Base-by-base conservation (phyloP, 495 filamentous ascomycete genomes). In the Podospora fimiseda region DNA sequence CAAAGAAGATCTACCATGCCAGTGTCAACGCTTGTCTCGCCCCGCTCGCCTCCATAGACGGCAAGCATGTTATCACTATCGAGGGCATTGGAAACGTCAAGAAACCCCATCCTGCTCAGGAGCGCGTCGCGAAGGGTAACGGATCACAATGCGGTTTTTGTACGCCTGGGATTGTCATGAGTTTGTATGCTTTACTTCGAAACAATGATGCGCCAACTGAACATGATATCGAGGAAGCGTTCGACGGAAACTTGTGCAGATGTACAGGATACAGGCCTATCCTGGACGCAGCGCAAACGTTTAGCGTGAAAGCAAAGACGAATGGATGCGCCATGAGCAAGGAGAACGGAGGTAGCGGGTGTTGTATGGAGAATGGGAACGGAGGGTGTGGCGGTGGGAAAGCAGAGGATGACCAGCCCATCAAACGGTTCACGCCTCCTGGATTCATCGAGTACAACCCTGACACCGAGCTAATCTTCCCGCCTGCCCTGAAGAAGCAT, bases 131-230 rank as follows among this genome's bases (percentile, higher is more conserved):
- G 18, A 85, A 84, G 67, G 68, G 76, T 39, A 78, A 86, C 61
- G 83, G 83, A 27, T 82, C 78, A 36, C 83, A 86, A 66, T 86
- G 81, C 60, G 82, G 79, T 7, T 98, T 98, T 64, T 98, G 93
- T 63, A 97, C 93, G 5, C 93, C 92, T 3, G 93, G 93, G 8
- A 98, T 98, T 67, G 91, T 96, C 48, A 97, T 98, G 93, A 90
- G 87, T 61, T 69, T 92, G 22, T 92, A 92, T 66, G 88, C 91
- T 14, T 77, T 95, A 48, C 73, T 94, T 43, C 77, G 86, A 53
- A 95, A 91, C 63, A 81, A 85, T 61, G 70, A 74, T 20, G 76
- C 66, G 49, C 87, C 83, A 41, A 82, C 79, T 30, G 80, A 88
- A 59, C 79, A 87, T 60, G 85, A 89, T 49, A 74, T 95, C 49